phyloP scores from a whole-genome alignment of 495 filamentous ascomycete species.

The Rhizodiscina lignyota region DNA sequence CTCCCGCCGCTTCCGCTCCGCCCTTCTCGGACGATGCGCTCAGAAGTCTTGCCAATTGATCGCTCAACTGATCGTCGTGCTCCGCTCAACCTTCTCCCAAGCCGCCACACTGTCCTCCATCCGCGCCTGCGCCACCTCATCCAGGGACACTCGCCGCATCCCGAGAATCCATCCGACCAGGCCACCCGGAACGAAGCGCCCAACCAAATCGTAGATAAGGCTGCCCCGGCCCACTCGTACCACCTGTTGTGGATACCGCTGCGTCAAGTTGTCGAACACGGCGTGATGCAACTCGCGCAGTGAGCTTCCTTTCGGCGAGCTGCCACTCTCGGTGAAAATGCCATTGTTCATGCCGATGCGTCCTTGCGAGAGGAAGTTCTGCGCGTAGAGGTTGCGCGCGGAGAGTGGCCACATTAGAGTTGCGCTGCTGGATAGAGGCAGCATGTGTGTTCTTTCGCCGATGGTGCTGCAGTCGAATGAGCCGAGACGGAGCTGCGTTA shows the following conservation, averaged over 20 bases:
- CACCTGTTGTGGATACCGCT: slow-evolving; percentile 29
- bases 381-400: slow-evolving; percentile 11
- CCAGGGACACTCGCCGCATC: slow-evolving; percentile 38
- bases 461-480: slow-evolving; percentile 51
- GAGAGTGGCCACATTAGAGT: slow-evolving; percentile 14
- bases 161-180: slow-evolving; percentile 86
- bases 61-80: too few species aligned
- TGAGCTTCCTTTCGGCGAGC: slow-evolving; percentile 42
- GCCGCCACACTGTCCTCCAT: too few species aligned
- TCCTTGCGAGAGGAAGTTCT: slow-evolving; percentile 37
- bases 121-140: too few species aligned
- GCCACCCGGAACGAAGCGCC: slow-evolving; percentile 60
- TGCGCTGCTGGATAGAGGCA: slow-evolving; percentile 14
- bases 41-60: too few species aligned
- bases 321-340: slow-evolving; percentile 25
- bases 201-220: slow-evolving; percentile 68
- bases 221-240: slow-evolving; percentile 71
- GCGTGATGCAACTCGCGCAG: slow-evolving; percentile 64
- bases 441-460: slow-evolving; percentile 21
- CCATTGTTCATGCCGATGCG: slow-evolving; percentile 23
- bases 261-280: slow-evolving; percentile 70
- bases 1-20: too few species aligned
- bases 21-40: too few species aligned
- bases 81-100: too few species aligned
- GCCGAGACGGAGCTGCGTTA: slow-evolving; percentile 74